A percentile compares a stretch with the other conserved stretches of the same genome.
phyloP scores from a whole-genome alignment of 257 asterid species.

The Anisodus tanguticus region DNA sequence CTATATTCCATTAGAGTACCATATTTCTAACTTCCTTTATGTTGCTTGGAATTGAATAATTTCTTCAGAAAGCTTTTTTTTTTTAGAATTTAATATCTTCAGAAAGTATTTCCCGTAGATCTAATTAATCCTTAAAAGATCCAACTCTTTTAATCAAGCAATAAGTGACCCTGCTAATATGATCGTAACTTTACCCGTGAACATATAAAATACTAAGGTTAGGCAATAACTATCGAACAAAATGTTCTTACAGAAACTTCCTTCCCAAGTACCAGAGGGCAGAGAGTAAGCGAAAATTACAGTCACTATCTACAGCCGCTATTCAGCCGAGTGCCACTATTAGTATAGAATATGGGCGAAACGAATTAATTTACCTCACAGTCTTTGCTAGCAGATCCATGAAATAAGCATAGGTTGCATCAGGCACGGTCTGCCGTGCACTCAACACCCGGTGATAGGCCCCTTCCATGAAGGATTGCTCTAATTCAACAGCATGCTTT shows the following conservation, averaged over 20 bases:
- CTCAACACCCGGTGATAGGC: slow-evolving; percentile 91
- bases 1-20: not conserved
- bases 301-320: not conserved
- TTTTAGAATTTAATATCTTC: not conserved
- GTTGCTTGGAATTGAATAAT: slow-evolving; percentile 9
- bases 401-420: slow-evolving; percentile 84
- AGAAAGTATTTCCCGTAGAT: not conserved
- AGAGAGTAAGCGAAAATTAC: not conserved
- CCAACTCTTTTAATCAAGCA: not conserved
- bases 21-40: not conserved
- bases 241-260: not conserved
- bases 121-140: not conserved
- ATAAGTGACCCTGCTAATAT: not conserved
- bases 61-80: not conserved
- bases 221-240: not conserved
- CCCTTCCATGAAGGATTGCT: slow-evolving; percentile 99
- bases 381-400: slow-evolving; percentile 97
- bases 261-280: not conserved
- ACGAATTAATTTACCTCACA: slow-evolving; percentile 58
- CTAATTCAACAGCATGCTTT: slow-evolving; percentile 94
- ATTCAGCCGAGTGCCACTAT: not conserved
- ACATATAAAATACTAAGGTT: not conserved
- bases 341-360: not conserved
- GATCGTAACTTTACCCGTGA: not conserved
- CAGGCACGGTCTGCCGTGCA: slow-evolving; percentile 93